Conservation (phyloP, 176 grass and related monocot genomes). For the Oropetium thomaeum region DNA sequence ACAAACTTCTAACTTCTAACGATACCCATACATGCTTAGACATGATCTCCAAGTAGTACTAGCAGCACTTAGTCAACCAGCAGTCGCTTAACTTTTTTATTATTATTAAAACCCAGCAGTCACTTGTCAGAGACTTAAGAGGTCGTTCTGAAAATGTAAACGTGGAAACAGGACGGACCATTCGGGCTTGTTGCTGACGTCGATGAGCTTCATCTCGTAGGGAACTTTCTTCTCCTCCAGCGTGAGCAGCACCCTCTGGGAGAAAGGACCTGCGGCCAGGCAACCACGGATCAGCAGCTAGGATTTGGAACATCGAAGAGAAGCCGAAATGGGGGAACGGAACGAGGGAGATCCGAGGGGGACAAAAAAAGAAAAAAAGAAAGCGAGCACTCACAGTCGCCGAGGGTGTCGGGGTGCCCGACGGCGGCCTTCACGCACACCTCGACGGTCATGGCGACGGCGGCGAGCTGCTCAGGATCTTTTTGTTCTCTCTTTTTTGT, state of each 20-base stretch:
- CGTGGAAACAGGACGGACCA: conserved; percentile 30
- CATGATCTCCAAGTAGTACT: neutral
- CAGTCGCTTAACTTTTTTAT: no score
- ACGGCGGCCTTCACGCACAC: conserved; percentile 71
- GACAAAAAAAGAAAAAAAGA: no score
- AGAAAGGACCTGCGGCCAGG: conserved; percentile 54
- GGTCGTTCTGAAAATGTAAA: neutral
- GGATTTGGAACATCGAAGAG: neutral
- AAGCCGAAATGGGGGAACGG: neutral
- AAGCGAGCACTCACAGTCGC: conserved; percentile 56
- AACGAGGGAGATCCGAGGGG: neutral
- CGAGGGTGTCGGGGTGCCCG: conserved; percentile 57
- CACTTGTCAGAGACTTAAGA: neutral
- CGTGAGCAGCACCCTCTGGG: conserved; percentile 72
- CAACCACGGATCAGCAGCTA: neutral
- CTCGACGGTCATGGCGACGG: conserved; percentile 50
- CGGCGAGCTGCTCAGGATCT: neutral
- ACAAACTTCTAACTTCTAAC: neutral
- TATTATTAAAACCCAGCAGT: neutral
- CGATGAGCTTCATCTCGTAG: conserved; percentile 72
- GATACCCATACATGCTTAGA: no score
- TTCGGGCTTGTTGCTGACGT: conserved; percentile 75
- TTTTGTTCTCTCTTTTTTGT: neutral
- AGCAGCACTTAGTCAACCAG: neutral
- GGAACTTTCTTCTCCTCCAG: conserved; percentile 88